Evolutionary conservation across 768 basidiomycete genomes (phyloP).

Genomic region (Fomitopsis serialis): DNA sequence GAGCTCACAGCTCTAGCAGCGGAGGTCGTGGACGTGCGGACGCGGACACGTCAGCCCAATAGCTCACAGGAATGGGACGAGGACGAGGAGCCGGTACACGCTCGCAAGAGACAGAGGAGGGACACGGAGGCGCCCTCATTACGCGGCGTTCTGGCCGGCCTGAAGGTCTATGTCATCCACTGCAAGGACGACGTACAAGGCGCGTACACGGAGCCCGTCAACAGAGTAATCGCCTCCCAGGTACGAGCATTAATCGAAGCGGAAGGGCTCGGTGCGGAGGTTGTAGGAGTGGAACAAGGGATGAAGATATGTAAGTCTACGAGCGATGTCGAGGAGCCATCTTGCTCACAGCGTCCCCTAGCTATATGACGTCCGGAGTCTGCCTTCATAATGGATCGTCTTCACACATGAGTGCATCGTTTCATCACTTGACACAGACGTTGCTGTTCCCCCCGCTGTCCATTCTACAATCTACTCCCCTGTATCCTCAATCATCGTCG

Average conservation of each 20-base stretch:
- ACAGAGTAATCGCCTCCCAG: slow-evolving; percentile 69
- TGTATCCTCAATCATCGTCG: too few relatives aligned
- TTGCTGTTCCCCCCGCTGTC: neutral
- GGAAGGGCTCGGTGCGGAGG: slow-evolving; percentile 62
- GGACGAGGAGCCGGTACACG: slow-evolving; percentile 6
- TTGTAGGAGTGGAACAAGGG: slow-evolving; percentile 73
- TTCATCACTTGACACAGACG: too few relatives aligned
- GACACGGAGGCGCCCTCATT: slow-evolving; percentile 35
- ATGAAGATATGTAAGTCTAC: slow-evolving; percentile 70
- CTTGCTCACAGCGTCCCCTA: too few relatives aligned
- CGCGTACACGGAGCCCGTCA: slow-evolving; percentile 43
- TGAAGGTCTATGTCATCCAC: slow-evolving; percentile 78
- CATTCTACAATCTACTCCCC: neutral
- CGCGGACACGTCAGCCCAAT: neutral
- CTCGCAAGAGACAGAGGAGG: slow-evolving; percentile 34
- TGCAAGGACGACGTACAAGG: slow-evolving; percentile 74
- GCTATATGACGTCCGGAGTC: too few relatives aligned
- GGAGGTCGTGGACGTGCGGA: slow-evolving; percentile 54
- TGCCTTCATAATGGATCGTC: too few relatives aligned
- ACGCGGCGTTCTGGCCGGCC: slow-evolving; percentile 46
- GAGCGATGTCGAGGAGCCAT: too few relatives aligned
- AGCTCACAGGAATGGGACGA: neutral
- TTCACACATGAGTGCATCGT: too few relatives aligned
- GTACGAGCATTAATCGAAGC: slow-evolving; percentile 56
- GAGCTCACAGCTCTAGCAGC: slow-evolving; percentile 70